Evolutionary conservation across 75 land plant genomes (phyloP).

Genomic region (Selaginella moellendorffii): DNA sequence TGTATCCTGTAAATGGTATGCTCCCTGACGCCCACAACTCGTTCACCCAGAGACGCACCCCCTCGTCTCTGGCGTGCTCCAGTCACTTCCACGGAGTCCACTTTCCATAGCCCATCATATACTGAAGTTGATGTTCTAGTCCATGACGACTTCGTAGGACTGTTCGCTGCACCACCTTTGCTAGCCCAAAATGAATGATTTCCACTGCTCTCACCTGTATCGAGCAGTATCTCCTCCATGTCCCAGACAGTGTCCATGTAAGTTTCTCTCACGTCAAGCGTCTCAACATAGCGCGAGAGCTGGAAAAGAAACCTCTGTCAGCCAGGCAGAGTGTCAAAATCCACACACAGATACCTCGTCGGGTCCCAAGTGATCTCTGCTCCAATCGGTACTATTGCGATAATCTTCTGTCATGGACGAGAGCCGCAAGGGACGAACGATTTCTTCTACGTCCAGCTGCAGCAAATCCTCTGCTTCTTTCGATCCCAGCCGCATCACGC

Average conservation of each 20-base stretch:
- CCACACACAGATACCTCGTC: constrained; percentile 22
- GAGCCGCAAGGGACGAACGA: not conserved
- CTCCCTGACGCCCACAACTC: constrained; percentile 87
- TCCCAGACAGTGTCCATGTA: constrained; percentile 70
- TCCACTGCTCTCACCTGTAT: constrained; percentile 30
- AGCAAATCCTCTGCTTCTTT: not conserved
- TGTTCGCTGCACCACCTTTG: no score
- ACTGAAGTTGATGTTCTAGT: not conserved
- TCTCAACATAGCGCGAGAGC: constrained; percentile 40
- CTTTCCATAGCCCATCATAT: constrained; percentile 8
- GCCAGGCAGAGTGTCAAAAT: not conserved
- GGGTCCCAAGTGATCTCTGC: constrained; percentile 19
- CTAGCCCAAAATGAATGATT: no score
- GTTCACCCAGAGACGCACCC: constrained; percentile 74
- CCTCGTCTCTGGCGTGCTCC: constrained; percentile 86
- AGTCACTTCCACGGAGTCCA: constrained; percentile 73
- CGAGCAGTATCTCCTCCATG: constrained; percentile 84
- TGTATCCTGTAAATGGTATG: constrained; percentile 68
- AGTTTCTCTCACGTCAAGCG: constrained; percentile 32
- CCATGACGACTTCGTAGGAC: no score
- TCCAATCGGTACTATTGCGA: constrained; percentile 7
- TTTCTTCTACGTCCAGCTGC: not conserved
- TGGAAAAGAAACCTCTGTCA: constrained; percentile 9
- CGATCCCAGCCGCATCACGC: not conserved
- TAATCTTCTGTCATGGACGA: not conserved